A percentile compares a stretch with the other conserved stretches of the same genome.
phyloP scores from a whole-genome alignment of 805 yeast species.

The Nakazawaea holstii region DNA sequence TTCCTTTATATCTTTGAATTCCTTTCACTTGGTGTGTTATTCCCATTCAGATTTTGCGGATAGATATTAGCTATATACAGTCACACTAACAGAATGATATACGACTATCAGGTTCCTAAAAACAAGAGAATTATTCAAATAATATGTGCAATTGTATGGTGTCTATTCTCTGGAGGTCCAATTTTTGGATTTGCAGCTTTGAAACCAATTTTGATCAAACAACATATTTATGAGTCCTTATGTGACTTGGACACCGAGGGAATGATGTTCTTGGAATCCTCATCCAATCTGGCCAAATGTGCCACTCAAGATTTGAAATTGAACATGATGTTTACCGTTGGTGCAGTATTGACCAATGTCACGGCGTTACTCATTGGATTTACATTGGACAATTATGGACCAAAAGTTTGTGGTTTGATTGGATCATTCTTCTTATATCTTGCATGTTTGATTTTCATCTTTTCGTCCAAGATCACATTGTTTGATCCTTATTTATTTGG shows the following conservation, averaged over 20 bases:
- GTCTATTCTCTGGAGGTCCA: constrained; percentile 52
- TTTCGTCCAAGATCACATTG: constrained; percentile 23
- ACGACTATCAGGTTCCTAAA: constrained; percentile 6
- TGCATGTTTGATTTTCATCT: constrained; percentile 42
- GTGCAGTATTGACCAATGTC: constrained; percentile 50
- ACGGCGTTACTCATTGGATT: constrained; percentile 48
- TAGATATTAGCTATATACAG: too few species aligned
- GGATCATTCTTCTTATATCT: constrained; percentile 42
- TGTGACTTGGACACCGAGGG: constrained; percentile 26
- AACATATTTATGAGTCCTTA: constrained; percentile 37
- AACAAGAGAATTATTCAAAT: constrained; percentile 35
- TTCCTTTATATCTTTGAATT: neutral
- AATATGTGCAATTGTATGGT: constrained; percentile 48
- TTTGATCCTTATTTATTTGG: constrained; percentile 51
- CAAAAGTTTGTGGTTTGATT: constrained; percentile 45
- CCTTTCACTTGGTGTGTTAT: too few species aligned
- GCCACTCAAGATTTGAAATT: constrained; percentile 48
- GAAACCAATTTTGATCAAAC: constrained; percentile 45
- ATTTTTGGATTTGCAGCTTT: constrained; percentile 58
- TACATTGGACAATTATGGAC: constrained; percentile 45
- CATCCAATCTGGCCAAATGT: constrained; percentile 31
- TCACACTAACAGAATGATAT: constrained; percentile 3
- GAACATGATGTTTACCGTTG: constrained; percentile 55
- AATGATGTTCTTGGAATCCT: constrained; percentile 14
- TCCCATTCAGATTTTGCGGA: too few species aligned